Percentiles rank a stretch among this genome's conserved stretches.
phyloP scores from a whole-genome alignment of 1,284 basidiomycete genomes.

The Puccinia triticina region DNA sequence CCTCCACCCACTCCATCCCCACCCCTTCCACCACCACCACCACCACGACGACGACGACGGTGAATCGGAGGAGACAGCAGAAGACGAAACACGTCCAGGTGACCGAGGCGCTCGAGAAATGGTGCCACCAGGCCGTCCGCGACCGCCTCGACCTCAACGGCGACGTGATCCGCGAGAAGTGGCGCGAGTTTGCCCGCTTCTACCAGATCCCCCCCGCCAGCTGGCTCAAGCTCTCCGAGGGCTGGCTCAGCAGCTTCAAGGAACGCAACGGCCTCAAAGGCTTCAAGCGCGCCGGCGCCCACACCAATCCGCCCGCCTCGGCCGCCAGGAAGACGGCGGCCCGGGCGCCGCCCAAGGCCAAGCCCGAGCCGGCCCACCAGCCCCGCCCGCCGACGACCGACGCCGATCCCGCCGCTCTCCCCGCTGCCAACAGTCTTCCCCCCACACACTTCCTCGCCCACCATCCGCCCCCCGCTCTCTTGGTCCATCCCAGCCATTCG shows the following conservation, averaged over 20 bases:
- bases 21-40: background rate
- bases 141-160: constrained; percentile 18
- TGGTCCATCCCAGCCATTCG: too few relatives aligned
- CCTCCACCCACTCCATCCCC: background rate
- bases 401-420: too few relatives aligned
- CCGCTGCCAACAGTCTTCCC: too few relatives aligned
- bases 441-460: too few relatives aligned
- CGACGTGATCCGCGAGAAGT: constrained; percentile 36
- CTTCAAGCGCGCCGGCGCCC: constrained; percentile 18
- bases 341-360: too few relatives aligned
- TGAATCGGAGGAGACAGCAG: constrained; percentile 34
- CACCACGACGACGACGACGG: background rate
- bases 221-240: constrained; percentile 32
- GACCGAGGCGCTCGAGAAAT: constrained; percentile 38
- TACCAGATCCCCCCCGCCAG: background rate
- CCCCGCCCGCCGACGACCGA: too few relatives aligned
- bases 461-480: too few relatives aligned
- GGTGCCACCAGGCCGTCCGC: constrained; percentile 14
- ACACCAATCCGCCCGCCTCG: background rate
- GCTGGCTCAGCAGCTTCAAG: constrained; percentile 32
- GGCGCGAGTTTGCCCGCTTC: constrained; percentile 29
- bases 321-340: too few relatives aligned
- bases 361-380: too few relatives aligned
- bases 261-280: constrained; percentile 40
- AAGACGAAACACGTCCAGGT: constrained; percentile 42